These are phyloP conservation scores for Alternaria sp. DNA, from an alignment of 2,329 filamentous ascomycete genomes.

Conservation along the genomic window DNA sequence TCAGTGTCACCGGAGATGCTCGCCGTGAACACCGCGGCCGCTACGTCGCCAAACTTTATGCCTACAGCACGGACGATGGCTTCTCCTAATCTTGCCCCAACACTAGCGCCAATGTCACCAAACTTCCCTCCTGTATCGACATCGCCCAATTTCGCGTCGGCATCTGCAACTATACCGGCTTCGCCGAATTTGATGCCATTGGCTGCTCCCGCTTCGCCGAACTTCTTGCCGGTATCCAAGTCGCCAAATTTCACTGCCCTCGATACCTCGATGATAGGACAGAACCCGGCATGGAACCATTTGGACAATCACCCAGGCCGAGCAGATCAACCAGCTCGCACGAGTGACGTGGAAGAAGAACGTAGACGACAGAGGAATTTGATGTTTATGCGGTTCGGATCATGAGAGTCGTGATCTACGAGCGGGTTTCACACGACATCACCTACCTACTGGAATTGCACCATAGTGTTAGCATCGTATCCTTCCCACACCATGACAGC, in stretches of 20 bases:
- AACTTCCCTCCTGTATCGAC: constrained; percentile 3
- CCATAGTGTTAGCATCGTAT: too few species aligned
- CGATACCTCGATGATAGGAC: neutral
- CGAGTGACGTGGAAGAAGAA: constrained; percentile 8
- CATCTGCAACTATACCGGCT: neutral
- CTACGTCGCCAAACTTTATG: constrained; percentile 12
- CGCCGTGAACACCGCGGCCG: neutral
- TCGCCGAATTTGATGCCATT: constrained; percentile 2
- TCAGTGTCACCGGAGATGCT: constrained; percentile 6
- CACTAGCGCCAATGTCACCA: neutral
- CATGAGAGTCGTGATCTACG: neutral
- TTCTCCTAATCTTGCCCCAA: neutral
- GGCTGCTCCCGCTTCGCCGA: constrained; percentile 6
- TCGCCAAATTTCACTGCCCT: neutral
- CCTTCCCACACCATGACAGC: too few species aligned
- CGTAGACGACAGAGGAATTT: constrained; percentile 23
- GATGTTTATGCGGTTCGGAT: constrained; percentile 25
- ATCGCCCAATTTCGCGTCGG: constrained; percentile 21
- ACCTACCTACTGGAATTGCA: neutral
- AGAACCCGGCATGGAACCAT: neutral
- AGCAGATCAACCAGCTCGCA: neutral
- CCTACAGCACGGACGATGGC: neutral
- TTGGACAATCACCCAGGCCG: neutral
- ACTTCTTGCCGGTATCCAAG: neutral
- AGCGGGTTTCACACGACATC: neutral